Percentiles rank a stretch among this genome's conserved stretches.
phyloP scores from a whole-genome alignment of 495 filamentous ascomycete genomes.

The Evernia prunastri region DNA sequence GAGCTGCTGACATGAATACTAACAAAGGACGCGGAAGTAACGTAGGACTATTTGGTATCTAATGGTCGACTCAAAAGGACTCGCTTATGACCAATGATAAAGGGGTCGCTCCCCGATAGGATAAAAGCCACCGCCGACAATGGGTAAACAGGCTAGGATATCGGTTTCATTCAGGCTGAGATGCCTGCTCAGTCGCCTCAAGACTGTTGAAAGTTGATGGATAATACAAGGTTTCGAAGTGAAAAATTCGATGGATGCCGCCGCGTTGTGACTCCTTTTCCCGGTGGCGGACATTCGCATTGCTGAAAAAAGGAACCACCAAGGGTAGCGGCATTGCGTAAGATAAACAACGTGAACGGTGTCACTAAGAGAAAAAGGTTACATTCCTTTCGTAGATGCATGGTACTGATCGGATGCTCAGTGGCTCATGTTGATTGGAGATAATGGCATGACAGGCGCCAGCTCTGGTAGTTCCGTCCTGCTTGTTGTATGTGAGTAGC shows the following conservation, averaged over 20 bases:
- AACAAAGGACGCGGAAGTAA: background rate
- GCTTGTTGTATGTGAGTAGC: slow-evolving; percentile 33
- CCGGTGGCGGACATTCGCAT: background rate
- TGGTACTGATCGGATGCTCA: background rate
- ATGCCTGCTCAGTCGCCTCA: slow-evolving; percentile 8
- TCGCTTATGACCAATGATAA: slow-evolving; percentile 6
- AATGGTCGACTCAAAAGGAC: slow-evolving; percentile 5
- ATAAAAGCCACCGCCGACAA: background rate
- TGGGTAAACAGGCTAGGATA: background rate
- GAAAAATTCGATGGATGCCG: slow-evolving; percentile 1
- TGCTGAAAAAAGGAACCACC: background rate
- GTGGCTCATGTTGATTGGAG: slow-evolving; percentile 48
- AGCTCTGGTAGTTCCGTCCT: slow-evolving; percentile 51
- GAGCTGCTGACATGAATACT: background rate
- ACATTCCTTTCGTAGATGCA: background rate
- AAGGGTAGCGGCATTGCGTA: background rate
- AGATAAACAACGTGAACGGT: background rate
- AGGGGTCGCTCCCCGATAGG: background rate
- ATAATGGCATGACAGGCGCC: slow-evolving; percentile 67
- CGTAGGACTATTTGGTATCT: background rate
- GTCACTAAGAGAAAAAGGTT: background rate
- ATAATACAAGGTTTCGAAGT: background rate
- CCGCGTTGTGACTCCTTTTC: background rate
- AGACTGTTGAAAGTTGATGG: background rate
- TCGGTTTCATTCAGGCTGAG: slow-evolving; percentile 1